Conservation (phyloP, 768 basidiomycete genomes). For the Suillus discolor region DNA sequence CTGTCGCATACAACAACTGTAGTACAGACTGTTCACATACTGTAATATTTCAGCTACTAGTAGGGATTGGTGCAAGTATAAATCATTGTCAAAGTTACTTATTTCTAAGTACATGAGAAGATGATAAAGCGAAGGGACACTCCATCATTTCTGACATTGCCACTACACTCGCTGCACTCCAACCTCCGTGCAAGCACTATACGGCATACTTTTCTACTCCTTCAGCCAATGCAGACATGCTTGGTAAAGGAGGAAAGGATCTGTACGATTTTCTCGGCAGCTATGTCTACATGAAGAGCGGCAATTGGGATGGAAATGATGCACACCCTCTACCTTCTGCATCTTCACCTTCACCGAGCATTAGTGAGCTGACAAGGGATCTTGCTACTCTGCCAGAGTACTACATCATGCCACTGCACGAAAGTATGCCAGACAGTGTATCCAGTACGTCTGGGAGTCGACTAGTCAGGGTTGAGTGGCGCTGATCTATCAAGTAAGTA, state of each 20-base stretch:
- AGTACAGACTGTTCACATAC: no score
- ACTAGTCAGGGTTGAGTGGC: no score
- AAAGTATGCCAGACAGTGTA: slow-evolving; percentile 59
- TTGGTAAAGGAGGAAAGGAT: slow-evolving; percentile 19
- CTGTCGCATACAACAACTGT: no score
- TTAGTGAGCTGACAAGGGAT: slow-evolving; percentile 29
- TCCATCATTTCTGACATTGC: slow-evolving; percentile 16
- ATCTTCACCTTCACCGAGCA: slow-evolving; percentile 23
- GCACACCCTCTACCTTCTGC: slow-evolving; percentile 40
- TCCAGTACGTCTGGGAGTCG: no score
- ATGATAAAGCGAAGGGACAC: slow-evolving; percentile 19
- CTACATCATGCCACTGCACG: slow-evolving; percentile 60
- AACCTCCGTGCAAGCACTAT: slow-evolving; percentile 62
- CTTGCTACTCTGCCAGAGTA: slow-evolving; percentile 53
- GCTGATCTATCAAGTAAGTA: no score
- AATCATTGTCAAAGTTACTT: no score
- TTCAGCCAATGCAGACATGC: slow-evolving; percentile 49
- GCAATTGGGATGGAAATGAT: slow-evolving; percentile 48
- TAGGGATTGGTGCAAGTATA: no score
- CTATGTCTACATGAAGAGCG: slow-evolving; percentile 56
- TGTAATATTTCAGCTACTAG: no score
- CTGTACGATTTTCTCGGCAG: slow-evolving; percentile 26
- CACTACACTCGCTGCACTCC: slow-evolving; percentile 38
- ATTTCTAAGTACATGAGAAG: no score
- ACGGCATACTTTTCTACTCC: slow-evolving; percentile 49